Base-by-base conservation (phyloP, 495 filamentous ascomycete species). In the Aspergillus nidulans region DNA sequence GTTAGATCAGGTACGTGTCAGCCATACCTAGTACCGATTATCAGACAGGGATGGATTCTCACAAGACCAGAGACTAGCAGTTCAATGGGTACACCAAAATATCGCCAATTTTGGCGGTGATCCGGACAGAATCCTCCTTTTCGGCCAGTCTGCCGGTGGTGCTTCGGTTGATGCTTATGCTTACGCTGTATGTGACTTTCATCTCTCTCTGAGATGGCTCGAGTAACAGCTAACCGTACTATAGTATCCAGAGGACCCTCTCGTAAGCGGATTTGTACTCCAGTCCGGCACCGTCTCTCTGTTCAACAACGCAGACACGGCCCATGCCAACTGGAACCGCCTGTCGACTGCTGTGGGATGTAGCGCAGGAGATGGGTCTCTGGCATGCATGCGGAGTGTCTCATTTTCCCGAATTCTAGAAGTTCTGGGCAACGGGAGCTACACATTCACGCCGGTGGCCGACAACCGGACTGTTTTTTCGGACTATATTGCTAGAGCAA, bases 1-100 rank as follows among this genome's bases (percentile, higher is more conserved):
- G 8, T 56, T 67, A 13, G 71, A 76, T 42, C 70, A 73, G 52
- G 63, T 63, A 41, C 8, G 52, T 23, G 4, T 19, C 1, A 16
- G 61, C n/a, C 32, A 70, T n/a, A 71, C 68, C 30, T 6, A 6
- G 36, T 15, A n/a, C 13, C 6, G 5, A 4, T 18, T 18, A n/a
- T 4, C 4, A 40, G 36, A 40, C 16, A 18, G 4, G 4, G 36
- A 4, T 18, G 4, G 16, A 34, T 13, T 34, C 30, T 34, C 30
- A 13, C 30, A 6, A 6, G 6, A 13, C 6, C 19, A 21, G n/a
- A 21, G 39, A 41, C n/a, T 34, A 6, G 30, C 30, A 6, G 15
- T 34, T 12, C 8, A 34, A 34, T 46, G 43, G 43, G 20, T 46
- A 3, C 24, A 15, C 15, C 24, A 28, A 6, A 20, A 46, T 15